Base-by-base conservation (phyloP, 192 early-diverging fungal species). In the Coemansia sp. region DNA sequence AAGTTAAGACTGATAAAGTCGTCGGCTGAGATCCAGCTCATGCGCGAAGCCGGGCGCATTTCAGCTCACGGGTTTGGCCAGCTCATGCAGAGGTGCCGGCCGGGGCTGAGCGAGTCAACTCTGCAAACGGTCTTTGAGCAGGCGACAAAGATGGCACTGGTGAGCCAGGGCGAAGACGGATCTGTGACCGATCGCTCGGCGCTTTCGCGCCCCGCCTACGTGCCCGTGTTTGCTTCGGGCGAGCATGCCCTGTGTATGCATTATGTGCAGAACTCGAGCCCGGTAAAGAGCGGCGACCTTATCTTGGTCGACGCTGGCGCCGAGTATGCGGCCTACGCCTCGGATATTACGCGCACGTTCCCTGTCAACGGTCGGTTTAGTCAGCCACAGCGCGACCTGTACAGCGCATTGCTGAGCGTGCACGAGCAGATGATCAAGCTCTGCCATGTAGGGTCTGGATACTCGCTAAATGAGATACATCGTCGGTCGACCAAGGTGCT, bases 171-270 rank as follows among this genome's bases (percentile, higher is more conserved):
- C 90, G 5, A 89, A 88, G 1, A 86, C 83, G 39, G 86, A 46
- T 67, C 22, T 22, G 63, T 53, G 10, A 71, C 49, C 12, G 70
- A 78, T 52, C 73, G 68, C 12, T 73, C 76, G 3, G 61, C 71
- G 11, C 70, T 78, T 16, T 67, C 62, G 16, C 73, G 88, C 40
- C 79, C 95, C 29, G 92, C 94, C 16, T 99, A 99, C 79, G 94
- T 99, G 22, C 97, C 97, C 2, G 97, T 99, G 5, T 94, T 99
- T 22, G 97, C 96, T 0, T 89, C 92, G 10, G 97, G 96, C 38
- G 82, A 85, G 50, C 97, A 97, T 72, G 95, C 95, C 9, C 74
- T 97, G 68, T 91, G 90, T 16, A 87, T 99, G 88, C 97, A 99
- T 74, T 99, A 99, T 84, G 95, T 98, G 38, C 83, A 90, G 64